Evolutionary conservation across 2,329 filamentous ascomycete genomes (phyloP), one percentile per base, ranked within the genome.

Genomic region (Elsinoe necatrix): DNA sequence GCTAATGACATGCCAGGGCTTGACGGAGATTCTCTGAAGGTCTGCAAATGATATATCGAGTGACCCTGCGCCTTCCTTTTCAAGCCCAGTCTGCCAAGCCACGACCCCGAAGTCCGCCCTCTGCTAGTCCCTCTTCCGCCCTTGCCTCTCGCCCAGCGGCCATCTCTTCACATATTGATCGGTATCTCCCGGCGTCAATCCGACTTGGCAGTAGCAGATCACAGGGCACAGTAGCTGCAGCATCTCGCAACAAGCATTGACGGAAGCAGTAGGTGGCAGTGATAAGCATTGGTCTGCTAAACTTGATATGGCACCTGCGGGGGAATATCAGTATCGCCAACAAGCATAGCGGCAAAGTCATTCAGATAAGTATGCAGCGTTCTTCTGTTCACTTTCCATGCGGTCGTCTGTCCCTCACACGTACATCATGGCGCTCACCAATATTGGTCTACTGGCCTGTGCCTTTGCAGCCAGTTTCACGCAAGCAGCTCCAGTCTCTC

Each of bases 201-300:
- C 48, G 48, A 52, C 48, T 52, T 52, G 48, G 48, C 48, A 25
- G 16, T 9, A 52, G 48, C 48, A 52, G 48, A 52, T 52, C 48
- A 23, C 21, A 18, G n/a, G 18, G 7, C 27, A 18, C 14, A 23
- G n/a, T 35, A 52, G 48, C 29, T 37, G 18, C 31, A 23, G 20
- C 7, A 9, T n/a, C 27, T 35, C 16, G 48, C 18, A 51, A 12
- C 48, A 52, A 52, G 48, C 48, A 52, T 52, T 52, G 8, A 27
- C 29, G 16, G 48, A 52, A 35, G 48, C 27, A 52, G 48, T 52
- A 52, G 48, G 48, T 52, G 48, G 48, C 48, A 52, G 29, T 52
- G 48, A 52, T 52, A 52, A 52, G 48, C 48, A 35, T 52, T 52
- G 31, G 18, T 5, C 39, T 37, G 31, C 48, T 39, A 52, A 39